A percentile compares a stretch with the other conserved stretches of the same genome.
These are phyloP conservation scores for Zymoseptoria pseudotritici DNA, from an alignment of 2,329 filamentous ascomycete species.

Conservation along the genomic window DNA sequence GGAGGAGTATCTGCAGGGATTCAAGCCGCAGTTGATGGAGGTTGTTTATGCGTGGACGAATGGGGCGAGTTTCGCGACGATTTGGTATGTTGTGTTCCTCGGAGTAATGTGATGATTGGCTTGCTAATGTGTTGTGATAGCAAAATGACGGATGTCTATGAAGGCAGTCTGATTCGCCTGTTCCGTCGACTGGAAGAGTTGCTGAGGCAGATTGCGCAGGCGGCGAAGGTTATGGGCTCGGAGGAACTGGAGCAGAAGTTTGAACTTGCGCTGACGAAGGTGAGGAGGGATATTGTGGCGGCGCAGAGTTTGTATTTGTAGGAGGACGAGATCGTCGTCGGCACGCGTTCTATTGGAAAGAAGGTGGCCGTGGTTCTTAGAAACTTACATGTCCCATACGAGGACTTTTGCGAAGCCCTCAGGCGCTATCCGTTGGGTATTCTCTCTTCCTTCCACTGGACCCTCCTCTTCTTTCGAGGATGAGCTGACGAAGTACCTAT, in stretches of 20 bases:
- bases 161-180: conserved; percentile 89
- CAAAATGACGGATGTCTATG: conserved; percentile 98
- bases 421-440: too few species aligned
- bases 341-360: too few species aligned
- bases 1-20: conserved; percentile 79
- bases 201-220: conserved; percentile 89
- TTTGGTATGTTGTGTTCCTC: conserved; percentile 95
- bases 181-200: conserved; percentile 94
- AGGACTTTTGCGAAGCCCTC: too few species aligned
- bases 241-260: conserved; percentile 91
- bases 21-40: conserved; percentile 96
- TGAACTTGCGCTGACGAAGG: conserved; percentile 74
- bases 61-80: conserved; percentile 81
- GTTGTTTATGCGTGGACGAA: conserved; percentile 89
- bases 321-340: not conserved
- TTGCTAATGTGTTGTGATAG: conserved; percentile 38
- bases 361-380: too few species aligned
- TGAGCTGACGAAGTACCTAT: too few species aligned
- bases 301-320: conserved; percentile 89
- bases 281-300: conserved; percentile 87
- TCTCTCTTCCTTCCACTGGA: too few species aligned
- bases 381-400: too few species aligned
- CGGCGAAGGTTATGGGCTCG: conserved; percentile 95
- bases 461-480: too few species aligned
- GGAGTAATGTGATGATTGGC: too few species aligned